phyloP scores from a whole-genome alignment of 345 rosid species.

The Brassica carinata region DNA sequence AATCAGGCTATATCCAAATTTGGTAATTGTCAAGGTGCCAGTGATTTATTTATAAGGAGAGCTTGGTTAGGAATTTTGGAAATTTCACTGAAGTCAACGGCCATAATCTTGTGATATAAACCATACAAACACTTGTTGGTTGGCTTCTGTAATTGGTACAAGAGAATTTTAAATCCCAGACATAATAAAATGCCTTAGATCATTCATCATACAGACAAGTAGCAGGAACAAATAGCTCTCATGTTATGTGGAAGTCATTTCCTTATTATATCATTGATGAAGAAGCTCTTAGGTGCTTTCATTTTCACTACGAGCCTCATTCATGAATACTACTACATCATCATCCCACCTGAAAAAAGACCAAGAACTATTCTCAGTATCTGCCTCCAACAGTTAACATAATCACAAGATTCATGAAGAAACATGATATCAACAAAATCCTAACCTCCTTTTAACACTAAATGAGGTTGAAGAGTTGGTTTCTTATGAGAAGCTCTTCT shows the following conservation, averaged over 20 bases:
- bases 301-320: conserved; percentile 92
- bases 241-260: conserved; percentile 71
- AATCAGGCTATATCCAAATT: conserved; percentile 15
- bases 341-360: conserved; percentile 81
- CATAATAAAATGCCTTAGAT: conserved; percentile 7
- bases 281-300: conserved; percentile 91
- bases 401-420: conserved; percentile 8
- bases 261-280: conserved; percentile 94
- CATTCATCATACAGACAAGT: conserved; percentile 34
- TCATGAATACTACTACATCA: conserved; percentile 95
- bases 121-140: conserved; percentile 5
- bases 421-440: background rate
- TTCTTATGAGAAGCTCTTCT: conserved; percentile 61
- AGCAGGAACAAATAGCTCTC: conserved; percentile 4
- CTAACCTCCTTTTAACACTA: conserved; percentile 81
- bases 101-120: conserved; percentile 23
- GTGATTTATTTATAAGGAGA: background rate
- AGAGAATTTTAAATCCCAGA: conserved; percentile 2
- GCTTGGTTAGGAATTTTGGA: background rate
- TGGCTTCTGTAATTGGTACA: conserved; percentile 18
- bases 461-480: conserved; percentile 80
- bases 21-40: conserved; percentile 5
- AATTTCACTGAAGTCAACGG: background rate
- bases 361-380: background rate
- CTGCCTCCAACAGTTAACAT: background rate